Percentiles rank a stretch among this genome's conserved stretches.
phyloP scores from a whole-genome alignment of 2,329 filamentous ascomycete species.

The Trichoderma sp. region DNA sequence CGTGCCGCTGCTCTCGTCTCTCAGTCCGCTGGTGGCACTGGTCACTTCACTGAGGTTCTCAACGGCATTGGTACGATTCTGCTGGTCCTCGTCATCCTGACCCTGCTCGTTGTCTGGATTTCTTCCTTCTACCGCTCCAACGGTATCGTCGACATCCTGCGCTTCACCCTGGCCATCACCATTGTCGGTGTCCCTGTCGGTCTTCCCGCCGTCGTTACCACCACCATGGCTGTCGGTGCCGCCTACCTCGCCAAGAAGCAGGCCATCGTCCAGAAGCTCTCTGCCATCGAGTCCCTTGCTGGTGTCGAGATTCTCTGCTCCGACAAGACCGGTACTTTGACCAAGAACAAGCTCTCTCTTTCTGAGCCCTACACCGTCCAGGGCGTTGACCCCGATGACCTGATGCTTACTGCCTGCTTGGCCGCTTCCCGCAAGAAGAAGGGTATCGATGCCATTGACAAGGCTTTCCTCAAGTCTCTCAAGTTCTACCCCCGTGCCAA shows the following conservation, averaged over 20 bases:
- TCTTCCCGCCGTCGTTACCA: conserved; percentile 90
- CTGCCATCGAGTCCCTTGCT: conserved; percentile 86
- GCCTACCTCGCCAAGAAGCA: conserved; percentile 89
- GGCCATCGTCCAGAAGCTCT: conserved; percentile 90
- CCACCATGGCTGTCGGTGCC: conserved; percentile 91
- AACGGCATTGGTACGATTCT: conserved; percentile 83
- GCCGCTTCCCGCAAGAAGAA: conserved; percentile 93
- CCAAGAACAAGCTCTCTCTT: conserved; percentile 90
- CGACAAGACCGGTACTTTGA: conserved; percentile 90
- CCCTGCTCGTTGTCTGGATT: conserved; percentile 80
- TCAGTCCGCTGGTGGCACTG: conserved; percentile 68
- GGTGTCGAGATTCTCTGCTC: conserved; percentile 93
- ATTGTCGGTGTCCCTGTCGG: conserved; percentile 91
- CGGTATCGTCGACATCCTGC: conserved; percentile 71
- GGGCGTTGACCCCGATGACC: conserved; percentile 80
- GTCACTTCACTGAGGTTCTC: conserved; percentile 89
- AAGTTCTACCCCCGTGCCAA: conserved; percentile 81
- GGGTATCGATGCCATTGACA: conserved; percentile 92
- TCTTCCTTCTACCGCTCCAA: conserved; percentile 87
- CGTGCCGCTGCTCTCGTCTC: conserved; percentile 83
- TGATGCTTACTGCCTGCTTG: conserved; percentile 89
- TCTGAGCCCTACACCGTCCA: conserved; percentile 79
- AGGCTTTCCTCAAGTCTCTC: conserved; percentile 86
- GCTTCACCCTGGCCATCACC: conserved; percentile 84
- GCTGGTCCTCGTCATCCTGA: conserved; percentile 75